Evolutionary conservation across 331 rosid species (phyloP).

Genomic region (Rhamnella rubrinervis): DNA sequence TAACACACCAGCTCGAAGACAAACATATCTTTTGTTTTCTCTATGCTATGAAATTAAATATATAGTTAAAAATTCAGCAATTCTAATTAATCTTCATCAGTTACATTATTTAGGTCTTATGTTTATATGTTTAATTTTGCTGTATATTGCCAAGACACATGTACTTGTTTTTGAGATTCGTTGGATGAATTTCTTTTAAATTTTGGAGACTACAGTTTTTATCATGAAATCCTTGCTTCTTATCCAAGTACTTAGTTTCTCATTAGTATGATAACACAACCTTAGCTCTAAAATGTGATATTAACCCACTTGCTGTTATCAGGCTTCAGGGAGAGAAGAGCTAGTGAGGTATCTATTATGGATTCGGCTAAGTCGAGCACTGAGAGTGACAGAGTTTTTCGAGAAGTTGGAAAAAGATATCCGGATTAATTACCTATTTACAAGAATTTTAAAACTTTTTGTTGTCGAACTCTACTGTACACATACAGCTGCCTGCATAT

Average conservation of each 20-base stretch:
- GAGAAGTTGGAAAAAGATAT: conserved; percentile 49
- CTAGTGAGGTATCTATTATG: conserved; percentile 49
- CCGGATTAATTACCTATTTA: conserved; percentile 46
- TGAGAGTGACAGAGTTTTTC: conserved; percentile 49
- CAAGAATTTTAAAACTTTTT: conserved; percentile 54
- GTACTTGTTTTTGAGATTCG: neutral
- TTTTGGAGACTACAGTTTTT: neutral
- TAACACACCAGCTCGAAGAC: too few species aligned
- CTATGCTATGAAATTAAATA: too few species aligned
- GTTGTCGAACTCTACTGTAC: conserved; percentile 69
- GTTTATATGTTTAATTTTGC: too few species aligned
- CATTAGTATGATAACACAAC: neutral
- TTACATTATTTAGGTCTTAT: too few species aligned
- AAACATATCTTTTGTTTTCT: too few species aligned
- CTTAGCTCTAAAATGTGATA: neutral
- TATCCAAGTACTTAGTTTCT: neutral
- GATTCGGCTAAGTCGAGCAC: conserved; percentile 57
- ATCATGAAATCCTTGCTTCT: too few species aligned
- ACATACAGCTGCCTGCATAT: conserved; percentile 65
- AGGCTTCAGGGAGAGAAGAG: conserved; percentile 56
- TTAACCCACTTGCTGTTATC: conserved; percentile 3
- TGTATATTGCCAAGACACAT: too few species aligned
- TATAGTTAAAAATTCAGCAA: too few species aligned
- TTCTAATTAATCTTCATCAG: too few species aligned
- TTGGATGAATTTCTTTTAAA: neutral